phyloP scores from a whole-genome alignment of 306 rosid species.

The Quercus mongolica region DNA sequence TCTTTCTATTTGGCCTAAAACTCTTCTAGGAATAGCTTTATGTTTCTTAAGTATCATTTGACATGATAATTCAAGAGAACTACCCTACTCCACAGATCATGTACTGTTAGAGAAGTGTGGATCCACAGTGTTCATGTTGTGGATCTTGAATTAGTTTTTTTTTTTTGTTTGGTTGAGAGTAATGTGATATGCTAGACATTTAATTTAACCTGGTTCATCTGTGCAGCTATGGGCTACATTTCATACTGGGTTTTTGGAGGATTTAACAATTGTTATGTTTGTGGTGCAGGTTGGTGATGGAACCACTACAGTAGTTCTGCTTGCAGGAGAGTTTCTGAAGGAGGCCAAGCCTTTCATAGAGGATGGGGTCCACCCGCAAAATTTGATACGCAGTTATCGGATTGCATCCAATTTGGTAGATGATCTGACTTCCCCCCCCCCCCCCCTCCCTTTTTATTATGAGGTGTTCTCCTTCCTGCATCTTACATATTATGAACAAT shows the following conservation, averaged over 20 bases:
- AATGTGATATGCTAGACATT: not conserved
- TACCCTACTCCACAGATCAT: not conserved
- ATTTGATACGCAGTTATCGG: constrained; percentile 82
- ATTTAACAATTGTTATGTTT: not conserved
- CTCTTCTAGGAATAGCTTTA: not conserved
- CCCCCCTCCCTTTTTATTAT: not conserved
- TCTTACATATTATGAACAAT: not conserved
- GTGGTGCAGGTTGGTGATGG: constrained; percentile 92
- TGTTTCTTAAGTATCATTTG: not conserved
- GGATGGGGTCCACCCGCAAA: constrained; percentile 95
- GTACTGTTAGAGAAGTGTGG: not conserved
- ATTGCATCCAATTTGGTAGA: constrained; percentile 71
- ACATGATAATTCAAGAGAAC: not conserved
- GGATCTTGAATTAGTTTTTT: not conserved
- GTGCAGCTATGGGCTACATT: not conserved
- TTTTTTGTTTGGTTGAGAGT: not conserved
- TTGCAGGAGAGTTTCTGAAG: constrained; percentile 86
- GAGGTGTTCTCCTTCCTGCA: not conserved
- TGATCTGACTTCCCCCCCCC: not conserved
- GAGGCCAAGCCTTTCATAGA: constrained; percentile 98
- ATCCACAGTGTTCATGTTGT: not conserved
- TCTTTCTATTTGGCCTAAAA: not conserved
- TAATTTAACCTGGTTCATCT: not conserved
- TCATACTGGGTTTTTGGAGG: not conserved
- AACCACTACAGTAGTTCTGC: constrained; percentile 95